Conservation (phyloP, 352 stramenopile genomes). For the Pythium biforme region DNA sequence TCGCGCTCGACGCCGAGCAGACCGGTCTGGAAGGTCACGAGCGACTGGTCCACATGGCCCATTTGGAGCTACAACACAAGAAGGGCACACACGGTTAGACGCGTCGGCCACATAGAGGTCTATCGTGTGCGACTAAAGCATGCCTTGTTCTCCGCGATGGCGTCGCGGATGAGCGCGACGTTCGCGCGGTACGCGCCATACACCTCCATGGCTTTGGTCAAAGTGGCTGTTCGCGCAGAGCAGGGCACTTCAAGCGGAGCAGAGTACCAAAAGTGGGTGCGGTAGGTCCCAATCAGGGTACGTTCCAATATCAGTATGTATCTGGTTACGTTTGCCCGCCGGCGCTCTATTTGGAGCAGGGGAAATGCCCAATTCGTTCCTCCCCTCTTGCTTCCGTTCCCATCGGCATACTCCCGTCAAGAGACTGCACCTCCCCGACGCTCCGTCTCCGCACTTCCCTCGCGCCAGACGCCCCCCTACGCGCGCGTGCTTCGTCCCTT, state of each 20-base stretch:
- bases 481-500: neutral
- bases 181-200: constrained; percentile 46
- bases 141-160: constrained; percentile 66
- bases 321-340: neutral
- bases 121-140: no score
- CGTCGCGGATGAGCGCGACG: constrained; percentile 59
- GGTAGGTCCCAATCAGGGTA: neutral
- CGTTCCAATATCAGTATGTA: neutral
- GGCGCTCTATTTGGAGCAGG: constrained; percentile 23
- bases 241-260: neutral
- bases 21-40: constrained; percentile 59
- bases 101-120: no score
- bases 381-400: neutral
- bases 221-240: neutral
- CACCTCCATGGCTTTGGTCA: constrained; percentile 45
- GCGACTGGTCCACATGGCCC: constrained; percentile 50
- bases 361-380: constrained; percentile 2
- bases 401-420: neutral
- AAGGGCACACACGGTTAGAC: constrained; percentile 8
- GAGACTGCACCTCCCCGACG: neutral
- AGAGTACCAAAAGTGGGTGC: constrained; percentile 9
- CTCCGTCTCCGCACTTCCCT: neutral
- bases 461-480: neutral
- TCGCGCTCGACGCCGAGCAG: constrained; percentile 71
- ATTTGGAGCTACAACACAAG: constrained; percentile 47